These are phyloP conservation scores for Hibiscus tridactylites DNA, from an alignment of 345 rosid genomes.

Conservation along the genomic window DNA sequence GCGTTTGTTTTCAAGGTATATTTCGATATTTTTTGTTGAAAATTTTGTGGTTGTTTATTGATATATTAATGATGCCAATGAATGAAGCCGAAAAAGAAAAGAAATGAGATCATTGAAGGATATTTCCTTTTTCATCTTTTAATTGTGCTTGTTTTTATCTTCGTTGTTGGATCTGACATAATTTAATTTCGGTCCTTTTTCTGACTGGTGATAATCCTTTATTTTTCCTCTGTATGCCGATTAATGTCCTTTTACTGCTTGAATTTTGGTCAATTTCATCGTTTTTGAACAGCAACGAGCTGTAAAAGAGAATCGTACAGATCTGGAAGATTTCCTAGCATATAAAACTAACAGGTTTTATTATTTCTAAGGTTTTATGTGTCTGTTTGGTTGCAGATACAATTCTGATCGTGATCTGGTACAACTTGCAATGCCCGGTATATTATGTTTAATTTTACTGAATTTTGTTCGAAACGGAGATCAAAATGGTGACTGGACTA, in stretches of 20 bases:
- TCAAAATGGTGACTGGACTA: not conserved
- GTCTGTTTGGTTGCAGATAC: conserved; percentile 11
- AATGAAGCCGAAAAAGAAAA: not conserved
- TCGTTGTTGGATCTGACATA: conserved; percentile 12
- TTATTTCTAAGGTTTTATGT: conserved; percentile 11
- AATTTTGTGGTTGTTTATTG: not conserved
- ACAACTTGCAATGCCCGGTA: conserved; percentile 44
- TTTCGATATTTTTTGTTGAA: not conserved
- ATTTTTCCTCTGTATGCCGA: not conserved
- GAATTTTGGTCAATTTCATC: conserved; percentile 4
- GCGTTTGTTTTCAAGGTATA: conserved; percentile 11
- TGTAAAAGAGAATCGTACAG: conserved; percentile 4
- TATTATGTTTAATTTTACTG: not conserved
- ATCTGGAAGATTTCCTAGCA: conserved; percentile 13
- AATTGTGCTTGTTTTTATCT: not conserved
- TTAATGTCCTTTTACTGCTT: conserved; percentile 6
- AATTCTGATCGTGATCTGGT: no score
- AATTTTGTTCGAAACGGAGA: conserved; percentile 2
- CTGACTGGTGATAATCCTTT: not conserved
- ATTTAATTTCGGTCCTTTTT: conserved; percentile 5
- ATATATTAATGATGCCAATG: not conserved
- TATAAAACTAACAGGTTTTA: not conserved
- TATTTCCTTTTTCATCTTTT: no score
- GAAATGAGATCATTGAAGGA: no score
- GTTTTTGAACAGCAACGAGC: conserved; percentile 1